Base-by-base conservation (phyloP, 148 eudicot genomes). In the Chenopodium album region DNA sequence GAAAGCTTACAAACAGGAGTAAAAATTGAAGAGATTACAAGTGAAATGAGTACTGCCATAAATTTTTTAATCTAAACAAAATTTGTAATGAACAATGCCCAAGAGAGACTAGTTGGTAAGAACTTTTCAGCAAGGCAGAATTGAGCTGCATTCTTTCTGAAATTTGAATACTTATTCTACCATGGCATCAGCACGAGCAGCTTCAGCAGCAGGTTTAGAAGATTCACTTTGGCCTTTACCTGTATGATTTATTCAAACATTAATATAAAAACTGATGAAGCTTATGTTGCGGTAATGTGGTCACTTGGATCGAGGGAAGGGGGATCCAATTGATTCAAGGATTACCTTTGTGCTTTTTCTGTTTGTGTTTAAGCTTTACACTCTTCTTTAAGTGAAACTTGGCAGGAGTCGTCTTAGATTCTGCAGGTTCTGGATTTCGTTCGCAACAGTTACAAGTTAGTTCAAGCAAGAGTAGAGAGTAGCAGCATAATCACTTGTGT, bases 381-480 rank as follows among this genome's bases (percentile, higher is more conserved):
- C 87, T 88, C 90, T 90, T 95, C 89, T 93, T 93, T 88, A 93
- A 22, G 79, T 84, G 90, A 78, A 95, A 93, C 82, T 90, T 83
- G 41, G 86, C 60, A 5, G 91, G 82, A 47, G 84, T 10, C 76
- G 85, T 92, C 70, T 66, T 88, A 26, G 88, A 78, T 84, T 89
- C 87, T 78, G 91, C 84, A 48, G 91, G 70, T 52, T 91, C 97
- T 90, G 46, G 2, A 78, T 56, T 73, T 71, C 79, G 56, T 23
- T 50, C 41, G 63, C 63, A 26, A 11, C 46, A 79, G 9, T 62
- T 12, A 74, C 73, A 65, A 47, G 48, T 56, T 41, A 79, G 80
- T 64, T 47, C 23, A 17, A 65, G 59, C 29, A 50, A 63, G 5
- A 1, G 37, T 63, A 28, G 41, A 47, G 8, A 41, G 44, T 56